These are phyloP conservation scores for Xylaria flabelliformis DNA, from an alignment of 495 filamentous ascomycete species.

Conservation along the genomic window DNA sequence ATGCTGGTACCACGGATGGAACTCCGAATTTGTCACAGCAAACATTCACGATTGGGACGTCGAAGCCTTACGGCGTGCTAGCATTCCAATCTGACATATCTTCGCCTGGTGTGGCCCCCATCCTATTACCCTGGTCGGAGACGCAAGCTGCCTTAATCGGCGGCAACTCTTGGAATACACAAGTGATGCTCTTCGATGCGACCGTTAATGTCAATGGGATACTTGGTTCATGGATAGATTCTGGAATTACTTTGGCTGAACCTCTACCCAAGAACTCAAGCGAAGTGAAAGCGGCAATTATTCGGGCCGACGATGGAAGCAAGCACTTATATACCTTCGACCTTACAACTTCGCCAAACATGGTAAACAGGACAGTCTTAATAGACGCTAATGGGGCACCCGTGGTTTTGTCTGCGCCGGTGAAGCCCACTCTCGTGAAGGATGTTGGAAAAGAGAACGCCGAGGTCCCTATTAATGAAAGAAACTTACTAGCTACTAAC, in stretches of 20 bases:
- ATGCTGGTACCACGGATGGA: slow-evolving; percentile 74
- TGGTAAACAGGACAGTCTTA: slow-evolving; percentile 70
- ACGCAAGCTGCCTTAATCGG: slow-evolving; percentile 77
- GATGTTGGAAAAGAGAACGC: slow-evolving; percentile 11
- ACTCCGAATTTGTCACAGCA: slow-evolving; percentile 63
- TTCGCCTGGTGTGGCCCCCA: slow-evolving; percentile 68
- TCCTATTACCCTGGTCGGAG: slow-evolving; percentile 78
- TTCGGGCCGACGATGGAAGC: slow-evolving; percentile 76
- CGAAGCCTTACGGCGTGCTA: slow-evolving; percentile 62
- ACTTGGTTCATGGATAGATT: slow-evolving; percentile 66
- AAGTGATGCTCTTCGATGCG: slow-evolving; percentile 69
- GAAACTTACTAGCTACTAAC: slow-evolving; percentile 57
- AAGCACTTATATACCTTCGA: slow-evolving; percentile 86
- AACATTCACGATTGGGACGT: slow-evolving; percentile 75
- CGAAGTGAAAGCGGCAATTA: slow-evolving; percentile 63
- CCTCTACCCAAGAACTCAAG: slow-evolving; percentile 61
- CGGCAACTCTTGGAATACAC: slow-evolving; percentile 67
- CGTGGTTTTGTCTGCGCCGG: slow-evolving; percentile 48
- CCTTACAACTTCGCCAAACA: slow-evolving; percentile 76
- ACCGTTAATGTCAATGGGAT: slow-evolving; percentile 20
- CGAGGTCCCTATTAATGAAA: slow-evolving; percentile 30
- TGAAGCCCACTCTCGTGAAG: slow-evolving; percentile 29
- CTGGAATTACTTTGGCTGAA: slow-evolving; percentile 64
- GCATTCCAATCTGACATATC: slow-evolving; percentile 58
- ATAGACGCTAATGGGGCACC: slow-evolving; percentile 51